phyloP scores from a whole-genome alignment of 768 basidiomycete species.

The Hygrophorus russula region DNA sequence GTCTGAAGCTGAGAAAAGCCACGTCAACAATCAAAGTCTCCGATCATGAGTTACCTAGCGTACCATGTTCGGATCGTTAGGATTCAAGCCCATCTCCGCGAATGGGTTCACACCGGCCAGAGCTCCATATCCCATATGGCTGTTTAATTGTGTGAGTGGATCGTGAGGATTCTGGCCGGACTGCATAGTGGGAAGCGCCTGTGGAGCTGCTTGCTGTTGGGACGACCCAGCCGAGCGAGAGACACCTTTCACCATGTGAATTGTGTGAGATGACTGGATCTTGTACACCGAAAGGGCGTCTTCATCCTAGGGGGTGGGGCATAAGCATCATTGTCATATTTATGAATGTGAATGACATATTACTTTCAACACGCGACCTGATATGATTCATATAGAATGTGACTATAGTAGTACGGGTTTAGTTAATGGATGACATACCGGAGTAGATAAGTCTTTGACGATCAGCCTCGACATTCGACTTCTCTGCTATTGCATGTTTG shows the following conservation, averaged over 20 bases:
- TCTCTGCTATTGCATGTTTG: slow-evolving; percentile 79
- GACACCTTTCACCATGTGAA: slow-evolving; percentile 90
- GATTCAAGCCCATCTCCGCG: slow-evolving; percentile 80
- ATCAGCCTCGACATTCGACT: slow-evolving; percentile 79
- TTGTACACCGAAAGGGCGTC: slow-evolving; percentile 78
- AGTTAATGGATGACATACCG: slow-evolving; percentile 33
- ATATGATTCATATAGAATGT: background rate
- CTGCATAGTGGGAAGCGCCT: slow-evolving; percentile 74
- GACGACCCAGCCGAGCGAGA: slow-evolving; percentile 37
- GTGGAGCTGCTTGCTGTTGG: slow-evolving; percentile 31
- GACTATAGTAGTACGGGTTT: background rate
- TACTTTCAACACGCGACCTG: slow-evolving; percentile 72
- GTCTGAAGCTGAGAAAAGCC: slow-evolving; percentile 53
- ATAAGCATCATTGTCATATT: too few species aligned
- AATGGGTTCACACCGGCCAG: slow-evolving; percentile 91
- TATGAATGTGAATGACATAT: too few species aligned
- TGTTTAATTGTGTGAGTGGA: slow-evolving; percentile 76
- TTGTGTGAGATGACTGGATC: slow-evolving; percentile 79
- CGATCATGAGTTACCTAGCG: too few species aligned
- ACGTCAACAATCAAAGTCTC: background rate
- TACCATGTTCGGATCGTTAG: slow-evolving; percentile 92
- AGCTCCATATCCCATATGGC: slow-evolving; percentile 64
- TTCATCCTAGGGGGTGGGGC: slow-evolving; percentile 47
- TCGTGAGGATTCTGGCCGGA: slow-evolving; percentile 84
- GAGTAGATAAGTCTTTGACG: slow-evolving; percentile 89